A percentile compares a stretch with the other conserved stretches of the same genome.
These are phyloP conservation scores for Cantharellus anzutake DNA, from an alignment of 768 basidiomycete genomes.

Conservation along the genomic window DNA sequence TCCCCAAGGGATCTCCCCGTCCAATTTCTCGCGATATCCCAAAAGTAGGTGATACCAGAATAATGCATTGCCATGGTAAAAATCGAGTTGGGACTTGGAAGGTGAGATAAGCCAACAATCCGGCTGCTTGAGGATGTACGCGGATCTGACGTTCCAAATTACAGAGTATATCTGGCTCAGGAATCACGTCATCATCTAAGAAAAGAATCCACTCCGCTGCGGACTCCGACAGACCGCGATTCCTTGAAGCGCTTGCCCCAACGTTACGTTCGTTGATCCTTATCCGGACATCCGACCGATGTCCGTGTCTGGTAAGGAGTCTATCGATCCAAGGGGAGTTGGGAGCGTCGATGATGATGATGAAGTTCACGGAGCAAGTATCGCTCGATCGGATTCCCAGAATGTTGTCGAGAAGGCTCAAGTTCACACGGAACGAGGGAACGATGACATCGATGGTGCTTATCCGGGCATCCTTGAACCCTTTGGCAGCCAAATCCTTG, in stretches of 20 bases:
- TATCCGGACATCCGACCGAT: conserved; percentile 33
- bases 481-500: conserved; percentile 19
- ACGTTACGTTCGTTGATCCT: conserved; percentile 28
- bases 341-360: conserved; percentile 39
- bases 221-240: conserved; percentile 34
- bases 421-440: conserved; percentile 35
- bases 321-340: conserved; percentile 21
- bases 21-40: conserved; percentile 38
- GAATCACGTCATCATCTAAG: conserved; percentile 39
- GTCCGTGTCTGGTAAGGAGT: conserved; percentile 23
- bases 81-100: conserved; percentile 28
- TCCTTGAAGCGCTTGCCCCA: conserved; percentile 36
- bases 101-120: conserved; percentile 34
- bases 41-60: conserved; percentile 39
- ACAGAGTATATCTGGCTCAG: conserved; percentile 24
- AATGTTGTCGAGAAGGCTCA: conserved; percentile 26
- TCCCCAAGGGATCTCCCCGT: conserved; percentile 37
- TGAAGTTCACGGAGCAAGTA: conserved; percentile 32
- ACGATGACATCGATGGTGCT: conserved; percentile 37
- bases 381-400: conserved; percentile 24
- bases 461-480: conserved; percentile 15
- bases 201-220: conserved; percentile 39
- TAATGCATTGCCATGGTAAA: conserved; percentile 37
- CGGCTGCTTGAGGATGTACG: conserved; percentile 26
- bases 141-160: conserved; percentile 31